phyloP scores from a whole-genome alignment of 1,284 basidiomycete species.

The Pisolithus thermaeus region DNA sequence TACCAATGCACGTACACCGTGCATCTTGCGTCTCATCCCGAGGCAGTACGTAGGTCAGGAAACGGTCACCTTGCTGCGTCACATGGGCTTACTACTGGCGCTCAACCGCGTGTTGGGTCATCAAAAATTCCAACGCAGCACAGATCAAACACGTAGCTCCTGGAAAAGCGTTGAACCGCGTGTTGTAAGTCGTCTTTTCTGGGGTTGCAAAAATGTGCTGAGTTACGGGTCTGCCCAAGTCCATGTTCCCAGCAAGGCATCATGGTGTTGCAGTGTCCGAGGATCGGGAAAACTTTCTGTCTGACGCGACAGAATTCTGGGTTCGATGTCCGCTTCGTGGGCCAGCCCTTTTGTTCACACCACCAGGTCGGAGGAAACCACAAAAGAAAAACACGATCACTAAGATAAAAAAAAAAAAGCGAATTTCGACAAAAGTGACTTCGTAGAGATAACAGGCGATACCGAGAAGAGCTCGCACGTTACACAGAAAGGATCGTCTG shows the following conservation, averaged over 20 bases:
- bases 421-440: slow-evolving; percentile 19
- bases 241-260: neutral
- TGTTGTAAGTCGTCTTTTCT: neutral
- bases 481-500: slow-evolving; percentile 18
- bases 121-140: neutral
- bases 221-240: neutral
- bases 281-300: neutral
- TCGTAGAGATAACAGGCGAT: slow-evolving; percentile 31
- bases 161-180: neutral
- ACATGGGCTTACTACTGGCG: neutral
- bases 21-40: no score
- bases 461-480: no score
- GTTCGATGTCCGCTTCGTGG: neutral
- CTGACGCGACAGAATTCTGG: neutral
- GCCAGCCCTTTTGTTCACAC: neutral
- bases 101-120: neutral
- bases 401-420: slow-evolving; percentile 16
- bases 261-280: neutral
- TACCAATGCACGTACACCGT: no score
- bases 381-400: slow-evolving; percentile 19
- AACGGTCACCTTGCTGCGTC: no score
- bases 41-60: no score
- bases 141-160: neutral
- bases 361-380: slow-evolving; percentile 10
- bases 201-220: neutral